These are phyloP conservation scores for Guadua angustifolia DNA, from an alignment of 176 grass and related monocot genomes.

Conservation along the genomic window DNA sequence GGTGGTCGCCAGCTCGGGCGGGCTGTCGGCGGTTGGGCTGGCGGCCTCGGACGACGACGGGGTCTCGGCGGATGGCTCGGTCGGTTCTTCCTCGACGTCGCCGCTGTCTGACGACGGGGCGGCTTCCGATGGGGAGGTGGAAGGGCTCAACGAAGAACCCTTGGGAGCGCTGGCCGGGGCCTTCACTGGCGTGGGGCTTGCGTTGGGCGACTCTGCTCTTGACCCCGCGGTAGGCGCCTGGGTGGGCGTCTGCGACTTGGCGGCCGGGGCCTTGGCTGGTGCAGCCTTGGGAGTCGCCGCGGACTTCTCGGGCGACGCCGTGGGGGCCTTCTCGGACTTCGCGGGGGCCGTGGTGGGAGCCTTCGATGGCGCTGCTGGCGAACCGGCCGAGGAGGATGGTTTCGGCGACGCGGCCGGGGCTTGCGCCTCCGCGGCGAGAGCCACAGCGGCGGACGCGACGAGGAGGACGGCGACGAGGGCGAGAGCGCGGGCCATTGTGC, in stretches of 20 bases:
- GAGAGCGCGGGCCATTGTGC: constrained; percentile 46
- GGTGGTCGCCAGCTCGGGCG: constrained; percentile 38
- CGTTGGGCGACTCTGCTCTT: neutral
- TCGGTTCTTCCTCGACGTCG: constrained; percentile 5
- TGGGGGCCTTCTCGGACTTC: constrained; percentile 46
- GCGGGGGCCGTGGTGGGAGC: constrained; percentile 1
- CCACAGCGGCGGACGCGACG: constrained; percentile 11
- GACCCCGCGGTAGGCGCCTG: constrained; percentile 24
- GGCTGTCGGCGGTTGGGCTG: constrained; percentile 42
- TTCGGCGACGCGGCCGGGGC: constrained; percentile 49
- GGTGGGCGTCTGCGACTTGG: constrained; percentile 22
- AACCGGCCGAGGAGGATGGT: constrained; percentile 9
- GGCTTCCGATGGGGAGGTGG: constrained; percentile 33
- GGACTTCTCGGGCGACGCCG: neutral
- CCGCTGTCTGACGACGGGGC: constrained; percentile 47
- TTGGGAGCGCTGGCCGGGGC: neutral
- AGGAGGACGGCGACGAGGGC: constrained; percentile 38
- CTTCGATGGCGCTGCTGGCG: constrained; percentile 38
- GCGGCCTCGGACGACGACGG: neutral
- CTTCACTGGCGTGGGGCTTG: neutral
- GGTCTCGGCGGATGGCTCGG: constrained; percentile 10
- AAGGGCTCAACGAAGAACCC: constrained; percentile 35
- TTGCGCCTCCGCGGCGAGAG: constrained; percentile 40
- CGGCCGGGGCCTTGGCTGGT: constrained; percentile 40
- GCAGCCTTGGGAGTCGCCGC: constrained; percentile 16